Conservation (phyloP, 495 filamentous ascomycete genomes). For the Bacidia rubella region DNA sequence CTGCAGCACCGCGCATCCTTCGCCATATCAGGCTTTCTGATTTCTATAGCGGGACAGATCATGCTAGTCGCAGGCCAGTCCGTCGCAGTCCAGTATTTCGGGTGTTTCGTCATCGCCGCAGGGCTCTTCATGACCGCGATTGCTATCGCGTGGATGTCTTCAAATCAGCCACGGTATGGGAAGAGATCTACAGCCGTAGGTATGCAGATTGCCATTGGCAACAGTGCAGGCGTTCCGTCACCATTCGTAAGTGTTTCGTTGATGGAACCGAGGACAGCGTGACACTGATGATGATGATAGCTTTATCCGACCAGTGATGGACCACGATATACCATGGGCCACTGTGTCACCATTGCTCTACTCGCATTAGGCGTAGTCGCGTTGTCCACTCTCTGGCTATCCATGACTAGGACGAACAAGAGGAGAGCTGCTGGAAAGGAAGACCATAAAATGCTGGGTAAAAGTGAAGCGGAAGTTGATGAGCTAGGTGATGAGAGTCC, state of each 20-base stretch:
- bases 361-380: conserved; percentile 34
- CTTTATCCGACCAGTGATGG: conserved; percentile 27
- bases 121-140: conserved; percentile 38
- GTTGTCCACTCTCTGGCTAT: conserved; percentile 41
- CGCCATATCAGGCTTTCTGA: conserved; percentile 30
- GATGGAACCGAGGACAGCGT: neutral
- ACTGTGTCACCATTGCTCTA: conserved; percentile 41
- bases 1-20: conserved; percentile 29
- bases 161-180: conserved; percentile 45
- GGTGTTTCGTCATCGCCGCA: conserved; percentile 38
- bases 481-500: conserved; percentile 60
- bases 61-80: conserved; percentile 31
- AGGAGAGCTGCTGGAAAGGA: conserved; percentile 38
- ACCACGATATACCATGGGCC: conserved; percentile 38
- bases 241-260: conserved; percentile 27
- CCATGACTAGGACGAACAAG: conserved; percentile 40
- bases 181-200: conserved; percentile 41
- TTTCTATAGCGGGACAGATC: conserved; percentile 39
- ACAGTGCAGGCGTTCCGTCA: conserved; percentile 38
- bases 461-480: conserved; percentile 50
- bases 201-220: conserved; percentile 44
- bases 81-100: conserved; percentile 39
- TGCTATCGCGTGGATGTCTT: conserved; percentile 43
- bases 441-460: conserved; percentile 37
- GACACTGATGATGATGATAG: conserved; percentile 3